Evolutionary conservation across 352 stramenopile species (phyloP).

Genomic region (Phytopythium chamaehyphon): DNA sequence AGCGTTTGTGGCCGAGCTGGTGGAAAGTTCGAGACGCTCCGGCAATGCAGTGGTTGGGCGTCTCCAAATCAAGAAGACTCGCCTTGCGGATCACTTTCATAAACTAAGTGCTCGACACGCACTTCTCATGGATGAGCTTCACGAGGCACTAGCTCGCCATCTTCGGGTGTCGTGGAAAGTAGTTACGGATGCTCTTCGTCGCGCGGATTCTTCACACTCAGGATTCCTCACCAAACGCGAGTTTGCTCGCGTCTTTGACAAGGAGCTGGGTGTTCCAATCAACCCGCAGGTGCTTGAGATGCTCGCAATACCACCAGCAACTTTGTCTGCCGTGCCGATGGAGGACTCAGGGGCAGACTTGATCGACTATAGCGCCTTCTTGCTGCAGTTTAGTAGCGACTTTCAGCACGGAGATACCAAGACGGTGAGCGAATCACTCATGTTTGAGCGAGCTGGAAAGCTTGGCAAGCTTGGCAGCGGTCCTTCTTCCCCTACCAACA

Average conservation of each 20-base stretch:
- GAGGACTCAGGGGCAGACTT: slow-evolving; percentile 9
- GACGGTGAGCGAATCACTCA: slow-evolving; percentile 57
- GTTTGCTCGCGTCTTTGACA: slow-evolving; percentile 36
- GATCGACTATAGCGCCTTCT: slow-evolving; percentile 66
- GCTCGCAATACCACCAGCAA: slow-evolving; percentile 26
- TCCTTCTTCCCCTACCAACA: slow-evolving; percentile 17
- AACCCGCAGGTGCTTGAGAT: slow-evolving; percentile 30
- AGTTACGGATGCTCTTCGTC: slow-evolving; percentile 52
- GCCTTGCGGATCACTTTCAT: slow-evolving; percentile 42
- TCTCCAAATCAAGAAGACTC: slow-evolving; percentile 52
- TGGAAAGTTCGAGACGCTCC: slow-evolving; percentile 37
- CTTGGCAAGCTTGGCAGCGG: slow-evolving; percentile 11
- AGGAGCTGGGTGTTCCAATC: slow-evolving; percentile 27
- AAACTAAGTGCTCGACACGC: slow-evolving; percentile 46
- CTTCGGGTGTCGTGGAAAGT: slow-evolving; percentile 47
- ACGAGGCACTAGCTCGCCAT: slow-evolving; percentile 33
- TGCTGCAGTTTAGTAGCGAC: slow-evolving; percentile 49
- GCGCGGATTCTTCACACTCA: slow-evolving; percentile 25
- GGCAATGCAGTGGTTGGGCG: slow-evolving; percentile 33
- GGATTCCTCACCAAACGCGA: slow-evolving; percentile 30
- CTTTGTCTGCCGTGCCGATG: slow-evolving; percentile 5
- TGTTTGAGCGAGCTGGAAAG: slow-evolving; percentile 24
- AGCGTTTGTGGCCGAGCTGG: slow-evolving; percentile 59
- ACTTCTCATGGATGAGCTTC: slow-evolving; percentile 38
- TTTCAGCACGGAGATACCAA: slow-evolving; percentile 70